Percentiles rank a stretch among this genome's conserved stretches.
phyloP scores from a whole-genome alignment of 495 filamentous ascomycete genomes.

The Apiosordaria backusii region DNA sequence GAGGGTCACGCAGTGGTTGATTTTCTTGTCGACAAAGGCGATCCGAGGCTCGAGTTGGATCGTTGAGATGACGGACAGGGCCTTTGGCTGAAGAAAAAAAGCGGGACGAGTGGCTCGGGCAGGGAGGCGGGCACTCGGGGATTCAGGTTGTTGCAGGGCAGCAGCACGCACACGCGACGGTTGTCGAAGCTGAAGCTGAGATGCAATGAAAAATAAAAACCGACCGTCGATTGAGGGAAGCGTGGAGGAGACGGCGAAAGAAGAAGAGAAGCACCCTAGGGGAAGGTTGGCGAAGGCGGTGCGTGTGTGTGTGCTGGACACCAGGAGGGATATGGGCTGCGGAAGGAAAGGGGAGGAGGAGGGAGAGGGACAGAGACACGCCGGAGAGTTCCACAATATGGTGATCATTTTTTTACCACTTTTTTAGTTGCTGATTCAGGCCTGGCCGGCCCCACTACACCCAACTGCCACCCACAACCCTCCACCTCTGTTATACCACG shows the following conservation, averaged over 20 bases:
- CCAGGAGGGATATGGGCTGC: conserved; percentile 12
- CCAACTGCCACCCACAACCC: not conserved
- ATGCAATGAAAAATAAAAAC: conserved; percentile 29
- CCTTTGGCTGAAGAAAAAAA: not conserved
- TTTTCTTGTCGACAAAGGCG: not conserved
- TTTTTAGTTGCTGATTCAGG: conserved; percentile 33
- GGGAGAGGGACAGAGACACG: conserved; percentile 11
- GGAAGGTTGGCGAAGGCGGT: conserved; percentile 38
- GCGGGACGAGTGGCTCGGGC: conserved; percentile 3
- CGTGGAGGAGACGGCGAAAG: conserved; percentile 27
- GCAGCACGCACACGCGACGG: conserved; percentile 9
- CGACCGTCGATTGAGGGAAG: conserved; percentile 24
- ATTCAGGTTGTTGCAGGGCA: not conserved
- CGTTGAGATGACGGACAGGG: not conserved
- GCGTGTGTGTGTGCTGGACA: conserved; percentile 28
- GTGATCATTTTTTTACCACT: conserved; percentile 30
- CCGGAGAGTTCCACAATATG: conserved; percentile 30
- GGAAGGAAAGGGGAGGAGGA: conserved; percentile 14
- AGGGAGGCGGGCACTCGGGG: conserved; percentile 1
- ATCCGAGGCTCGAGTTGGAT: not conserved
- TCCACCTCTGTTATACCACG: too few species aligned
- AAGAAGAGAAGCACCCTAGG: conserved; percentile 37
- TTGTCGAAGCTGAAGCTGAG: conserved; percentile 12
- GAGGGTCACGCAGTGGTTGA: not conserved
- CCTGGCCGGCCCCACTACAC: conserved; percentile 4